Conservation (phyloP, 179 eudicot species). For the Corrigiola litoralis region DNA sequence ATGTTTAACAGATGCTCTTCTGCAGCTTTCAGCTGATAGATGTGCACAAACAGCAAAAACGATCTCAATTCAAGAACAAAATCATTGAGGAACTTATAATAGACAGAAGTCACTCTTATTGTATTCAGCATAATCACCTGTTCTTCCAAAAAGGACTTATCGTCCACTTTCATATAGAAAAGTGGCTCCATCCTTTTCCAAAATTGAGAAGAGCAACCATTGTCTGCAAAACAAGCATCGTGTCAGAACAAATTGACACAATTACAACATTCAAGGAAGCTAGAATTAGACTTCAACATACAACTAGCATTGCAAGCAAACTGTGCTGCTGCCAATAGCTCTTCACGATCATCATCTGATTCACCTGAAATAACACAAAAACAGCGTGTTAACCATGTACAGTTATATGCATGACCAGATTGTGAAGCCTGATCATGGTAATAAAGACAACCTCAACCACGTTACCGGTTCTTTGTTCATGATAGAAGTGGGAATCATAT, state of each 20-base stretch:
- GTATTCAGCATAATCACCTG: constrained; percentile 47
- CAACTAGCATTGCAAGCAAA: constrained; percentile 63
- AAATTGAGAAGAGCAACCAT: constrained; percentile 63
- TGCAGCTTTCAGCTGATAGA: constrained; percentile 44
- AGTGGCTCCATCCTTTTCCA: constrained; percentile 79
- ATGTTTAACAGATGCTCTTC: constrained; percentile 40
- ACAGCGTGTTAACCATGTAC: neutral
- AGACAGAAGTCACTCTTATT: constrained; percentile 4
- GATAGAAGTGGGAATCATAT: no score
- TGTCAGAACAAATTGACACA: constrained; percentile 11
- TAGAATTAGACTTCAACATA: constrained; percentile 30
- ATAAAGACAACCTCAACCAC: neutral
- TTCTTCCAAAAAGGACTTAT: constrained; percentile 49
- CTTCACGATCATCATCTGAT: constrained; percentile 91
- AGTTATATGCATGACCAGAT: neutral
- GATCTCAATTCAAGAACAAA: constrained; percentile 7
- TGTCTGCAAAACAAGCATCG: constrained; percentile 40
- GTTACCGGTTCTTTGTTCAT: neutral
- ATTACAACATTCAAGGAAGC: neutral
- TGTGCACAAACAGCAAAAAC: constrained; percentile 7
- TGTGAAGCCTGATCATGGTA: neutral
- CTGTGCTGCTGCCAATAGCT: constrained; percentile 64
- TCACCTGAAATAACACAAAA: constrained; percentile 46
- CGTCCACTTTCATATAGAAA: constrained; percentile 49
- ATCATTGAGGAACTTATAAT: neutral